Evolutionary conservation across 495 filamentous ascomycete genomes (phyloP).

Genomic region (Aspergillus wentii): DNA sequence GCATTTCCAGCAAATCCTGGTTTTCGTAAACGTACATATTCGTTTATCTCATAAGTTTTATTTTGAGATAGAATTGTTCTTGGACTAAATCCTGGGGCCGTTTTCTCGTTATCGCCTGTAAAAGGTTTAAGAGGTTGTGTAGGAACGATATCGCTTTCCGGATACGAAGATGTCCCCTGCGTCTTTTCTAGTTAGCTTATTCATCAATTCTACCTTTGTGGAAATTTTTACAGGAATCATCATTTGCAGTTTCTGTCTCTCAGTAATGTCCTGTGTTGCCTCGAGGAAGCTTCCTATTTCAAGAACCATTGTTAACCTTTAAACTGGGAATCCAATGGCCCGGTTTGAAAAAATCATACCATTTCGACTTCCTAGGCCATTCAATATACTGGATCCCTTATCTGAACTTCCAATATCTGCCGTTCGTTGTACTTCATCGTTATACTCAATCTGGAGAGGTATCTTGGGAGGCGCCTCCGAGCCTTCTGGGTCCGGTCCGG

Average conservation of each 20-base stretch:
- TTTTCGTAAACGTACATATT: conserved; percentile 2
- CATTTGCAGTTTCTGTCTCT: conserved; percentile 15
- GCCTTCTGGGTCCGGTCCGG: conserved; percentile 16
- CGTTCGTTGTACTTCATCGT: conserved; percentile 11
- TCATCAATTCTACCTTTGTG: background rate
- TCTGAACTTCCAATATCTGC: conserved; percentile 19
- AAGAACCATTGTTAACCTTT: background rate
- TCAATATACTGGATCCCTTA: conserved; percentile 3
- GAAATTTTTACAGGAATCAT: conserved; percentile 19
- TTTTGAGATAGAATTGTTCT: conserved; percentile 3
- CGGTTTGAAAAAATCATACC: conserved; percentile 1
- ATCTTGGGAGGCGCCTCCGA: conserved; percentile 18
- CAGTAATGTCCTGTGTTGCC: conserved; percentile 17
- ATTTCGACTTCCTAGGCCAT: conserved; percentile 1
- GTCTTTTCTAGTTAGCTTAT: conserved; percentile 8
- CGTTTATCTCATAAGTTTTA: conserved; percentile 10
- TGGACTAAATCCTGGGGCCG: background rate
- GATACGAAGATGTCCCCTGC: conserved; percentile 7
- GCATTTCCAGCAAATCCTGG: background rate
- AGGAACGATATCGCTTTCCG: conserved; percentile 15
- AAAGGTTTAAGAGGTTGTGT: conserved; percentile 15
- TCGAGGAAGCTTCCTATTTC: conserved; percentile 6
- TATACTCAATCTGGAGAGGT: conserved; percentile 21
- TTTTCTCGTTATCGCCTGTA: background rate
- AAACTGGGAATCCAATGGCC: background rate